Evolutionary conservation across 371 early-diverging fungal species (phyloP), one percentile per base, ranked within the genome.

Genomic region (Batkoa obscura): DNA sequence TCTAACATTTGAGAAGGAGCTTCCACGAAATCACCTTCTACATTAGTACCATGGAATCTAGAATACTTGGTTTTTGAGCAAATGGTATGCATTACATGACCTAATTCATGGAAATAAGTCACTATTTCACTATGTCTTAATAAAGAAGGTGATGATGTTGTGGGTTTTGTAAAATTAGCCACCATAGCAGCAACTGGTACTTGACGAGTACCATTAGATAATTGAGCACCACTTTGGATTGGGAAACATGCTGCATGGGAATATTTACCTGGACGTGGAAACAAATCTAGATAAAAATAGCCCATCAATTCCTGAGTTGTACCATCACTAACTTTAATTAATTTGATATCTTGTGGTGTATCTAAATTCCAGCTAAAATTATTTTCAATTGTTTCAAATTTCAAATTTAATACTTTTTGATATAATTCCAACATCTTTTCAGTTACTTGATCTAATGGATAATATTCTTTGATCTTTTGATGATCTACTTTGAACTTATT

Each of bases 11-110:
- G 89, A 32, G 86, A 84, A 30, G 90, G 92, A 5, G 85, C 84
- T 71, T 91, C 92, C n/a, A 90, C 83, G 66, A 91, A 91, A 62
- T 91, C 92, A 58, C 80, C 57, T 65, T 89, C 83, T 51, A 84
- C 84, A 58, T 68, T 64, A 2, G 83, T 81, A 51, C 88, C 88
- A 41, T 86, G 85, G 73, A 87, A 81, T 23, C 80, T 64, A 4
- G 76, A 67, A 65, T 70, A 80, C 59, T 78, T 76, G 37, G 84
- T 85, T 23, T 71, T 63, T 32, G 81, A 76, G 70, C 83, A 84
- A 35, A 87, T 71, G 55, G 80, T 71, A 64, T 90, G 90, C 79
- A 88, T 78, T 3, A 84, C 85, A 53, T 90, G 90, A 6, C 90
- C 88, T 5, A 55, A 60, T 57, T 72, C 72, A 56, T 67, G 71